Evolutionary conservation across 1,139 yeast species (phyloP), one percentile per base, ranked within the genome.

Genomic region (Candida neerlandica): DNA sequence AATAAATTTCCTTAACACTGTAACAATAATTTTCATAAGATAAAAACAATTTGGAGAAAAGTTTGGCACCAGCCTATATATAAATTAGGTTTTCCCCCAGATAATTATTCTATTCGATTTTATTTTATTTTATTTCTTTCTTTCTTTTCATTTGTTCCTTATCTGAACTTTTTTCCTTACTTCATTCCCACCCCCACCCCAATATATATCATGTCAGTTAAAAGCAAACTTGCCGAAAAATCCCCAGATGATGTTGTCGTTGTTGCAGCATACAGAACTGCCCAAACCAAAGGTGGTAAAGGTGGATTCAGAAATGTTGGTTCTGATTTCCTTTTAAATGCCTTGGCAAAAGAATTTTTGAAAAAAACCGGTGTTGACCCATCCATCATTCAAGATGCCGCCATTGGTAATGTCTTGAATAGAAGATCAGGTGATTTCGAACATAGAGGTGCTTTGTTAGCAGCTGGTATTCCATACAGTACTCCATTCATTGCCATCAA

Each of bases 391-490:
- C 92, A 85, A 57, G 96, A 89, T 57, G 81, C 88, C 49, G 83
- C 84, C 39, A 83, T 87, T 55, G 96, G 96, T 57, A 89, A 89
- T 66, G 96, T 89, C 40, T 76, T 89, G 62, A 87, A 88, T 68
- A 78, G 81, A 40, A 95, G 95, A 51, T 91, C 95, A 30, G 96
- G 96, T 60, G 95, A 89, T 50, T 85, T 84, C 51, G 96, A 88
- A 66, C 92, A 87, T 69, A 78, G 92, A 58, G 96, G 94, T 45
- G 96, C 75, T 27, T 54, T 62, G 42, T 66, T 70, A 60, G 49
- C 65, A 11, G 66, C 63, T 15, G 77, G 76, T 3, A 64, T 73
- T 53, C 77, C 77, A 7, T 53, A 61, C 41, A 52, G 62, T 6
- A 67, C 75, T 14, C 70, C 78, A 3, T 62, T 73, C 41, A 65